Conservation (phyloP, 495 filamentous ascomycete genomes). For the Aspergillus nidulans region DNA sequence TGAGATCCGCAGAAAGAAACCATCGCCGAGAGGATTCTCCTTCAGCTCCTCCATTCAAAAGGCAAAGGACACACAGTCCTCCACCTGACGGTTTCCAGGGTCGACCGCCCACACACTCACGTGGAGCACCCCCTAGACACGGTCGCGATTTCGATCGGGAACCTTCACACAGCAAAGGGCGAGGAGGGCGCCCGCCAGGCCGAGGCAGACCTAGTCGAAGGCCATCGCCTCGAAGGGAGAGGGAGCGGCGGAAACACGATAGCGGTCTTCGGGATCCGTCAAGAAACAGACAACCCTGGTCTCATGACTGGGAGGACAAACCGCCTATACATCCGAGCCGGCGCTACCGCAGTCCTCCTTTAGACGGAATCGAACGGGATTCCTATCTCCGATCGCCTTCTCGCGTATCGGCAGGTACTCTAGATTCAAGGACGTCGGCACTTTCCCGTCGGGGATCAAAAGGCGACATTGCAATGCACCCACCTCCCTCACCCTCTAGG, state of each 20-base stretch:
- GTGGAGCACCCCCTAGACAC: constrained; percentile 22
- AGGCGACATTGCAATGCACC: constrained; percentile 28
- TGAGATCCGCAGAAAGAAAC: constrained; percentile 21
- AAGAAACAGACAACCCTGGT: constrained; percentile 25
- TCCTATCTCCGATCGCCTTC: constrained; percentile 32
- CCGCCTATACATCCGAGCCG: constrained; percentile 25
- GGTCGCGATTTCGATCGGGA: constrained; percentile 31
- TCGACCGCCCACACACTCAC: constrained; percentile 22
- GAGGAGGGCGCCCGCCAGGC: constrained; percentile 32
- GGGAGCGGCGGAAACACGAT: constrained; percentile 33
- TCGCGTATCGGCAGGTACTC: constrained; percentile 34
- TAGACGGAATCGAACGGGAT: constrained; percentile 25
- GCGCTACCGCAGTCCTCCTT: constrained; percentile 26
- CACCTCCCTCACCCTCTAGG: constrained; percentile 37
- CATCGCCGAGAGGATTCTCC: constrained; percentile 31
- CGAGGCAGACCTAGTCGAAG: constrained; percentile 31
- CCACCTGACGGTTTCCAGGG: constrained; percentile 30
- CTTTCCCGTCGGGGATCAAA: constrained; percentile 23
- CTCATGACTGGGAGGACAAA: constrained; percentile 30
- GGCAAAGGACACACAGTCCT: constrained; percentile 45
- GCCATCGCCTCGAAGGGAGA: constrained; percentile 30
- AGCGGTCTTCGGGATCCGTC: constrained; percentile 22
- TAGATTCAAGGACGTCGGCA: constrained; percentile 28
- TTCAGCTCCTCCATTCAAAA: constrained; percentile 34
- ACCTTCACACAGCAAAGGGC: constrained; percentile 25